These are phyloP conservation scores for Monosporascus sp. DNA, from an alignment of 2,329 filamentous ascomycete genomes.

Conservation along the genomic window DNA sequence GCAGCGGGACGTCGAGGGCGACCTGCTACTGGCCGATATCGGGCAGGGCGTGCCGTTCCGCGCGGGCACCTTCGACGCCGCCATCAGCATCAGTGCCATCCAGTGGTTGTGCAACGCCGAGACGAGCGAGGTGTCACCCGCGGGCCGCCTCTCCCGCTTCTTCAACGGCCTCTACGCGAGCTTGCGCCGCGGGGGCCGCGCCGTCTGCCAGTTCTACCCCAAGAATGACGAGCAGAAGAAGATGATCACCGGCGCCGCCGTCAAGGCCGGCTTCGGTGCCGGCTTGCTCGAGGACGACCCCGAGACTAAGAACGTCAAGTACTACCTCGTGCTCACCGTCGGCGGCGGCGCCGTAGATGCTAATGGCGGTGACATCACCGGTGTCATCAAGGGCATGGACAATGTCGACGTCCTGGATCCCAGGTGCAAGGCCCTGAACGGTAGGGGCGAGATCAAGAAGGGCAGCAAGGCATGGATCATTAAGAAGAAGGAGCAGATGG, in stretches of 20 bases:
- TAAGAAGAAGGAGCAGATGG: constrained; percentile 89
- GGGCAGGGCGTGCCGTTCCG: constrained; percentile 94
- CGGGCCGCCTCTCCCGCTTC: constrained; percentile 74
- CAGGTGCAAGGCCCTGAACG: constrained; percentile 46
- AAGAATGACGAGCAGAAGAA: constrained; percentile 87
- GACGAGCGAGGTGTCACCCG: constrained; percentile 74
- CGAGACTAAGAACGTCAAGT: constrained; percentile 91
- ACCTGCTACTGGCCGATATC: constrained; percentile 90
- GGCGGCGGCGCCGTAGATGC: constrained; percentile 53
- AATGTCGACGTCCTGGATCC: constrained; percentile 77
- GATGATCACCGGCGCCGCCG: constrained; percentile 88
- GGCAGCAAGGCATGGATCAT: constrained; percentile 81
- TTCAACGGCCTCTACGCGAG: constrained; percentile 90
- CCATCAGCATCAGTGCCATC: constrained; percentile 91
- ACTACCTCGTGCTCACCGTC: constrained; percentile 93
- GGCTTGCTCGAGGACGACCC: constrained; percentile 93
- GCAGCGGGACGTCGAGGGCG: constrained; percentile 86
- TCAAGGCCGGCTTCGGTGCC: constrained; percentile 91
- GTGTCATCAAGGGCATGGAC: constrained; percentile 84
- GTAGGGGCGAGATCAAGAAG: constrained; percentile 61
- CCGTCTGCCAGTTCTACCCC: constrained; percentile 96
- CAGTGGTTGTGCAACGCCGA: constrained; percentile 99
- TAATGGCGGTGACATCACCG: constrained; percentile 75
- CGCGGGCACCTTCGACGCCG: constrained; percentile 87
- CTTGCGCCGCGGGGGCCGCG: constrained; percentile 76